Evolutionary conservation across 1,139 yeast species (phyloP), one percentile per base, ranked within the genome.

Genomic region (Geotrichum phurueaensis): DNA sequence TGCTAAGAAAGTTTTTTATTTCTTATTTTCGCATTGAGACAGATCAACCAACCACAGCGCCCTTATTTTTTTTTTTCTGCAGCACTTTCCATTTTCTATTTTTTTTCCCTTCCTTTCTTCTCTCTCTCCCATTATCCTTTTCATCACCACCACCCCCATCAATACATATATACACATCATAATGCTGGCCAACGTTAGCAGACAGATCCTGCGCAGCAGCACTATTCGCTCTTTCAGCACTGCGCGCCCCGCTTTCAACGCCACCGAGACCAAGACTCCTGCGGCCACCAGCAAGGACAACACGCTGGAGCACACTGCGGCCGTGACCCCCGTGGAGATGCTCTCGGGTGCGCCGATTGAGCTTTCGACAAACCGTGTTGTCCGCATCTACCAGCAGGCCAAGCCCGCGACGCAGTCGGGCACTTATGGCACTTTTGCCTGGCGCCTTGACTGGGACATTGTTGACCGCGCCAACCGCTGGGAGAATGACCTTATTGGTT

Each of bases 401-500:
- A 87, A 87, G 75, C 81, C 91, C 13, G 95, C 96, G 52, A 89
- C 95, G 39, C 96, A 89, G 76, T 84, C 89, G 51, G 89, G 92
- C 18, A 69, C 68, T 27, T 72, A 69, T 63, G 76, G 75, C 60
- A 53, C 79, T 55, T 66, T 69, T 65, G 76, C 76, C 67, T 89
- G 96, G 96, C 84, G 83, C 70, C 72, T 89, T 65, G 96, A 89
- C 75, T 89, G 95, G 94, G 96, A 89, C 70, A 82, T 87, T 51
- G 77, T 86, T 62, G 86, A 86, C 54, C 84, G 86, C 69, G 90
- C 88, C 50, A 85, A 89, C 77, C 79, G 96, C 72, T 89, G 96
- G 96, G 96, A 89, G 73, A 89, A 89, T 74, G 95, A 89, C 70
- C 78, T 89, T 70, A 89, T 89, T 76, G 96, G 96, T 20, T 89